phyloP scores from a whole-genome alignment of 345 rosid species.

The Corymbia maculata region DNA sequence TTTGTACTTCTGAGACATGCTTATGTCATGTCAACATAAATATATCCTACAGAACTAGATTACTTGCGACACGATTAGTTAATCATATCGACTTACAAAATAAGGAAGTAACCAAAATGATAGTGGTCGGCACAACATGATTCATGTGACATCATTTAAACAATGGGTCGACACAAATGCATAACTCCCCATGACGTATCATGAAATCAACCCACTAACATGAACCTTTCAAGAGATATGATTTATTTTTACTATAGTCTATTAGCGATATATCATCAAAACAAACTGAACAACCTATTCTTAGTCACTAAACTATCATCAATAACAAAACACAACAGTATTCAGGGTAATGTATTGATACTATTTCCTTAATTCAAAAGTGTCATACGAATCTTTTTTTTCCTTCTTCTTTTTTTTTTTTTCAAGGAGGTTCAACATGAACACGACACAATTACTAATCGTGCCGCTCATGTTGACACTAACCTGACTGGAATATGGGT shows the following conservation, averaged over 20 bases:
- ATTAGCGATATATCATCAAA: no score
- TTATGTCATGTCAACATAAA: not conserved
- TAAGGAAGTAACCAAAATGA: not conserved
- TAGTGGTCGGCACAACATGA: no score
- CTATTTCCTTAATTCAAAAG: not conserved
- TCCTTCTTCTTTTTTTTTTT: no score
- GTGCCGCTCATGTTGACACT: not conserved
- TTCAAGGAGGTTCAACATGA: not conserved
- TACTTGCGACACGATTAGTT: not conserved
- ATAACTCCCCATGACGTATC: not conserved
- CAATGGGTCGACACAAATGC: accelerated
- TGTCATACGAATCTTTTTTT: no score
- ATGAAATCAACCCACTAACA: not conserved
- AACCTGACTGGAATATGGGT: not conserved
- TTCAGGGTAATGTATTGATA: no score
- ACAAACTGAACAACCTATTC: not conserved
- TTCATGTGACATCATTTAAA: not conserved
- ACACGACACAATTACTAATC: not conserved
- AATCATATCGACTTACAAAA: no score
- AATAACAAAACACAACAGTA: not conserved
- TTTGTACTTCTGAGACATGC: accelerated
- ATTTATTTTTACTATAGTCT: no score
- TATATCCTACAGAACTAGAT: accelerated
- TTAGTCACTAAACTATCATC: no score
- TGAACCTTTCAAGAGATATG: not conserved